Conservation (phyloP, 164 flowering plant species). For the Annona cherimola region DNA sequence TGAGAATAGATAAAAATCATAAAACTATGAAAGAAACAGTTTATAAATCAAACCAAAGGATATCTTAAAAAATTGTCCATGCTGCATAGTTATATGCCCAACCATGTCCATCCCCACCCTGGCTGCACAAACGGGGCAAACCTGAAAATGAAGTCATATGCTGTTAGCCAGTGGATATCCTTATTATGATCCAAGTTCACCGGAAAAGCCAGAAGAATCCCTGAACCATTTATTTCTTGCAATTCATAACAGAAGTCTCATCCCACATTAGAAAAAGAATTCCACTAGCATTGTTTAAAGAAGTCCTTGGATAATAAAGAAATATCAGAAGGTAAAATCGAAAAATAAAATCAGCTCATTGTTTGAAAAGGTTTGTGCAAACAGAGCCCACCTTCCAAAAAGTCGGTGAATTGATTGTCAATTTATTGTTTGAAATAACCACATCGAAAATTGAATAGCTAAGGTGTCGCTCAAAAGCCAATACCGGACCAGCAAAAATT, state of each 20-base stretch:
- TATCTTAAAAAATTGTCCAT: conserved; percentile 68
- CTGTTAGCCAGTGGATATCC: neutral
- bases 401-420: too few relatives aligned
- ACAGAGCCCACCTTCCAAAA: too few relatives aligned
- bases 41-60: conserved; percentile 40
- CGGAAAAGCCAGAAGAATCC: neutral
- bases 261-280: neutral
- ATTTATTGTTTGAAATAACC: too few relatives aligned
- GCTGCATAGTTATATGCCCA: conserved; percentile 68
- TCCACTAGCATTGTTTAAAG: neutral
- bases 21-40: neutral
- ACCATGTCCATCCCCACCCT: conserved; percentile 78
- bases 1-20: neutral
- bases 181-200: neutral
- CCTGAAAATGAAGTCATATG: conserved; percentile 36
- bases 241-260: neutral
- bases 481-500: too few relatives aligned
- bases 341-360: too few relatives aligned
- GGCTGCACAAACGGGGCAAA: conserved; percentile 76
- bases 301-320: too few relatives aligned
- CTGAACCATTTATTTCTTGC: neutral
- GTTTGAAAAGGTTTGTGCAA: too few relatives aligned
- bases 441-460: too few relatives aligned
- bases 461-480: too few relatives aligned
- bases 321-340: too few relatives aligned